Conservation (phyloP, 2,329 filamentous ascomycete species). For the Ascochyta pisi region DNA sequence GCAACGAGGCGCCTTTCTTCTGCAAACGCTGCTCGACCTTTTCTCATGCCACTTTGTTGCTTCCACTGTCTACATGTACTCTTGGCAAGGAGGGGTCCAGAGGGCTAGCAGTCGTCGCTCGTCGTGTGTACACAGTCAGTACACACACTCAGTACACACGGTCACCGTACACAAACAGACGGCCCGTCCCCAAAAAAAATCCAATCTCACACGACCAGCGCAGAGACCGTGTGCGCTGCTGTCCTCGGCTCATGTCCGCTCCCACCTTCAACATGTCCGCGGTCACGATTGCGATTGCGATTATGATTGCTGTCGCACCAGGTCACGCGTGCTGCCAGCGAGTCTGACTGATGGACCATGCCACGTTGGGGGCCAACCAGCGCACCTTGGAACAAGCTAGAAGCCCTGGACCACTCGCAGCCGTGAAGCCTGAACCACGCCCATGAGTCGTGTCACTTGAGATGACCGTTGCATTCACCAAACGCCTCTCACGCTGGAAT, state of each 20-base stretch:
- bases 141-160: too few species aligned
- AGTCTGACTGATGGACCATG: constrained; percentile 25
- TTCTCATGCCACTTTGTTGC: background rate
- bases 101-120: constrained; percentile 9
- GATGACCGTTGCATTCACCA: constrained; percentile 2
- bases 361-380: constrained; percentile 39
- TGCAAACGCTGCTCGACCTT: background rate
- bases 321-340: constrained; percentile 32
- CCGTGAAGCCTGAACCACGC: constrained; percentile 14
- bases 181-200: background rate
- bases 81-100: constrained; percentile 21
- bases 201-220: too few species aligned
- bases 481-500: background rate
- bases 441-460: constrained; percentile 37
- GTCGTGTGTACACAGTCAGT: background rate
- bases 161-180: constrained; percentile 5
- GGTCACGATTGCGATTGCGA: background rate
- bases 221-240: too few species aligned
- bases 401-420: constrained; percentile 34
- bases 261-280: background rate
- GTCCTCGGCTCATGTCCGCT: background rate
- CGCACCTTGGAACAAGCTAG: constrained; percentile 40
- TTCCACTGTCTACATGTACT: background rate
- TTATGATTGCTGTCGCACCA: constrained; percentile 30
- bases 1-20: background rate